Percentiles rank a stretch among this genome's conserved stretches.
Conservation (phyloP, 1,284 basidiomycete genomes). For the Sanghuangporus sanghuang region DNA sequence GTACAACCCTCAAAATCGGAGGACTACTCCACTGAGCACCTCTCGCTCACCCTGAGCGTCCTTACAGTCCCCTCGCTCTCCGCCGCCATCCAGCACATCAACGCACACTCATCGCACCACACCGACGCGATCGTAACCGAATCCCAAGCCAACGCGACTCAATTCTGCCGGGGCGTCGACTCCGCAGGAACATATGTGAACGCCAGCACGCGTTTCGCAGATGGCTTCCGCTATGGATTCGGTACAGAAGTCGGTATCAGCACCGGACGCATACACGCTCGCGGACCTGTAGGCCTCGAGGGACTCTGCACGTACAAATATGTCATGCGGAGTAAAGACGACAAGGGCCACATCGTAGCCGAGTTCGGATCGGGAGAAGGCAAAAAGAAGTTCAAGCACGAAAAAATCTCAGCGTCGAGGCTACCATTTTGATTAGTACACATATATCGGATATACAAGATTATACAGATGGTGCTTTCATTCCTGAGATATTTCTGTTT, state of each 20-base stretch:
- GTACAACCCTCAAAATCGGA: constrained; percentile 49
- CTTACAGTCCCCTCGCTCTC: constrained; percentile 65
- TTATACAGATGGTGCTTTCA: neutral
- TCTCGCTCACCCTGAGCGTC: constrained; percentile 81
- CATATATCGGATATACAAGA: neutral
- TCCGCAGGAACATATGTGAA: constrained; percentile 94
- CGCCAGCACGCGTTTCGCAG: constrained; percentile 92
- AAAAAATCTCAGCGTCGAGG: constrained; percentile 38
- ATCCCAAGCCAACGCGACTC: constrained; percentile 54
- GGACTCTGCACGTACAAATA: constrained; percentile 96
- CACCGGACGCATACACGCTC: constrained; percentile 93
- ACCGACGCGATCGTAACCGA: constrained; percentile 95
- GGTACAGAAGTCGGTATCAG: constrained; percentile 98
- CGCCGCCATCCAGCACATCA: constrained; percentile 85
- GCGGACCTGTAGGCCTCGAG: constrained; percentile 95
- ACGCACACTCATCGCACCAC: constrained; percentile 90
- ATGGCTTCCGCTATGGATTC: constrained; percentile 96
- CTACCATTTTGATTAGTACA: constrained; percentile 31
- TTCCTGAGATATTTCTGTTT: neutral
- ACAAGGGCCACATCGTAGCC: constrained; percentile 71
- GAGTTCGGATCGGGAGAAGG: constrained; percentile 74
- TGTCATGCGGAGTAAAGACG: constrained; percentile 70
- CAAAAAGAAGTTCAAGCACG: constrained; percentile 76
- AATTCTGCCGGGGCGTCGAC: constrained; percentile 86
- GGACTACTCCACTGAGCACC: constrained; percentile 86